phyloP scores from a whole-genome alignment of 768 basidiomycete species.

The Cystofilobasidium capitatum region DNA sequence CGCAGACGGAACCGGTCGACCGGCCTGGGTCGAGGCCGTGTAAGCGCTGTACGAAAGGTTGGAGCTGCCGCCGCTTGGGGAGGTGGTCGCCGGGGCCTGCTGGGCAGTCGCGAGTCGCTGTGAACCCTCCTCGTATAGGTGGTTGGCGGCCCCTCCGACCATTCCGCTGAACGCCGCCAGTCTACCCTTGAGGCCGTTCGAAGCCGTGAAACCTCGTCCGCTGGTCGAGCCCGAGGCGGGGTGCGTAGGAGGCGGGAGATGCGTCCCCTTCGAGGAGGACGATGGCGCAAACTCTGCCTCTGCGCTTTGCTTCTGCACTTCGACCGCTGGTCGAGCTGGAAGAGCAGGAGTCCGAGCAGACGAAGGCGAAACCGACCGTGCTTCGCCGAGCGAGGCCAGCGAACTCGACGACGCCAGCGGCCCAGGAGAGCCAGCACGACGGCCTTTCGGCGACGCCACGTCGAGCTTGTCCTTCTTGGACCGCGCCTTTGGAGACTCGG shows the following conservation, averaged over 20 bases:
- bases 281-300: slow-evolving; percentile 21
- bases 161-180: slow-evolving; percentile 16
- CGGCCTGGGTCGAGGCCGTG: background rate
- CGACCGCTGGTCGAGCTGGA: slow-evolving; percentile 8
- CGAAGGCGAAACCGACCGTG: background rate
- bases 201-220: background rate
- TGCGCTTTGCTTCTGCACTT: slow-evolving; percentile 17
- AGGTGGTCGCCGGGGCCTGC: background rate
- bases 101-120: background rate
- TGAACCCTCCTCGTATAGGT: slow-evolving; percentile 8
- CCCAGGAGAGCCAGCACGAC: background rate
- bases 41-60: slow-evolving; percentile 8
- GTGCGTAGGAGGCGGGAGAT: background rate
- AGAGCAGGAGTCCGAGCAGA: slow-evolving; percentile 18
- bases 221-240: background rate
- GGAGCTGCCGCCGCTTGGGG: background rate
- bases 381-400: background rate
- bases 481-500: background rate
- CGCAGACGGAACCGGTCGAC: background rate
- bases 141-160: slow-evolving; percentile 15
- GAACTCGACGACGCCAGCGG: background rate
- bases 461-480: background rate
- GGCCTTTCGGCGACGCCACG: background rate
- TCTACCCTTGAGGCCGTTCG: slow-evolving; percentile 12
- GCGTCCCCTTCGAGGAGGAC: background rate